Conservation (phyloP, 2,329 filamentous ascomycete genomes). For the Alternaria triticimaculans region DNA sequence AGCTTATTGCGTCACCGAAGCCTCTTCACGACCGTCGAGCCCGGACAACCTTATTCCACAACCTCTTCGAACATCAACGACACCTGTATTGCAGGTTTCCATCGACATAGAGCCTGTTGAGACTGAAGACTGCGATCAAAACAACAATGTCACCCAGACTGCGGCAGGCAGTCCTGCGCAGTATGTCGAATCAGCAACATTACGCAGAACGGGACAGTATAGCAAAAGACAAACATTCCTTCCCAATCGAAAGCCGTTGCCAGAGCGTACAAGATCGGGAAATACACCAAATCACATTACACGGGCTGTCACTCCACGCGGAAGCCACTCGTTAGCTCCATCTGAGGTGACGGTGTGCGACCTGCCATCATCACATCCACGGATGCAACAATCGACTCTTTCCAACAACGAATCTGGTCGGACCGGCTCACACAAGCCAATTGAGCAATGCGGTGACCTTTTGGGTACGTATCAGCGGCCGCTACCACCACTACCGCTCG, state of each 20-base stretch:
- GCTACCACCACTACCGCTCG: constrained; percentile 19
- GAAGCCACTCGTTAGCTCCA: constrained; percentile 12
- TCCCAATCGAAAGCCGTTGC: not conserved
- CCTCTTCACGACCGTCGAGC: constrained; percentile 23
- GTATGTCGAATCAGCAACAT: not conserved
- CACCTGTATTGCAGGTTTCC: not conserved
- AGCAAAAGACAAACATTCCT: not conserved
- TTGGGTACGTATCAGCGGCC: constrained; percentile 10
- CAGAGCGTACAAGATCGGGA: constrained; percentile 1
- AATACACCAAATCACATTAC: constrained; percentile 17
- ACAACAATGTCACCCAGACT: not conserved
- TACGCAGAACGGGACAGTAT: not conserved
- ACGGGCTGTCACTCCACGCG: constrained; percentile 21
- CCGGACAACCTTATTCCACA: constrained; percentile 16
- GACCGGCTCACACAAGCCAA: not conserved
- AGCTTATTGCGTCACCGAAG: constrained; percentile 29
- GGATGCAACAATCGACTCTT: constrained; percentile 18
- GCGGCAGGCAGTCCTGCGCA: not conserved
- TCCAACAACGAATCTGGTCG: not conserved
- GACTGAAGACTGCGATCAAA: not conserved
- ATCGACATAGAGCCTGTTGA: not conserved
- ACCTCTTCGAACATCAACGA: not conserved
- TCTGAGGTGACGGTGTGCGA: constrained; percentile 15
- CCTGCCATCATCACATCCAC: constrained; percentile 20
- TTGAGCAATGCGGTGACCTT: not conserved